Base-by-base conservation (phyloP, 305 asterid genomes). In the Ruellia speciosa region DNA sequence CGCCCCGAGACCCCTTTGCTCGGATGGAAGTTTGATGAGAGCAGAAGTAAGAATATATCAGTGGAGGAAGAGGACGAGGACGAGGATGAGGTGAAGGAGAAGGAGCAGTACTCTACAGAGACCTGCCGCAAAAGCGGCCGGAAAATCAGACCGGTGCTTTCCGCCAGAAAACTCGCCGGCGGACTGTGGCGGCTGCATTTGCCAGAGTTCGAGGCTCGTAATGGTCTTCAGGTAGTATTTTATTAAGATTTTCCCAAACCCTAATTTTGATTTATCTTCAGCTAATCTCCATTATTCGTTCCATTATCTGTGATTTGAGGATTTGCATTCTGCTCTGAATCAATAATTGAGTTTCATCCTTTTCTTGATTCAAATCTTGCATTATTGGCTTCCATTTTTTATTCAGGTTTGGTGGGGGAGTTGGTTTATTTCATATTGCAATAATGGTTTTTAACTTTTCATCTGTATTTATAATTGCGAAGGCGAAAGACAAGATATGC, bases 1-100 rank as follows among this genome's bases (percentile, higher is more conserved):
- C 78, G 94, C 34, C 96, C 95, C 13, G 89, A 77, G 53, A 89
- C 97, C 37, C 97, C 94, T 64, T 54, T 84, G 59, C 88, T 81
- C 31, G 75, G 74, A 33, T 87, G 97, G 97, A 89, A 86, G 83
- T 77, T 84, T 69, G 75, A 81, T 56, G 96, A 77, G 41, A 71
- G 35, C 11, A 62, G 70, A 54, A 90, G 59, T 33, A 66, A 54
- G 19, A 70, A 54, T 69, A 53, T 62, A 17, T 59, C 43, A 18
- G 66, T 33, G 56, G 77, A 64, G 64, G 72, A 80, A 37, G 31
- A 24, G 31, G 31, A 24, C 31, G 31, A 24, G 2, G 2, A 24
- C 31, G 31, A 24, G 31, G 31, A n/a, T n/a, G n/a, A 24, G 31
- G 31, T 24, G 31, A 24, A 24, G 31, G 31, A 24, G 31, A 24